These are phyloP conservation scores for Erysimum cheiranthoides DNA, from an alignment of 345 rosid species.

Conservation along the genomic window DNA sequence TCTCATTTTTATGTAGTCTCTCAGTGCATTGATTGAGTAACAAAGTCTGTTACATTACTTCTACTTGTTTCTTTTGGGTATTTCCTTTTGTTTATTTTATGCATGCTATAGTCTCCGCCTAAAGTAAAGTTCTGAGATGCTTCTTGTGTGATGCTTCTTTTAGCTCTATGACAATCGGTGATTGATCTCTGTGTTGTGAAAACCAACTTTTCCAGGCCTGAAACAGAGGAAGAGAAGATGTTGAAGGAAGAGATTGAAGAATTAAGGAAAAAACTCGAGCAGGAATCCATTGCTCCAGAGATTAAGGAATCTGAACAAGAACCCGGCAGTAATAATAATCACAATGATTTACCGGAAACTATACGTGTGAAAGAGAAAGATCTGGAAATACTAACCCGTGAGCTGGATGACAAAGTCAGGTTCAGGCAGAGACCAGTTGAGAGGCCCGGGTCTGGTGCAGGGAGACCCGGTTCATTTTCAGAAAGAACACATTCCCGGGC, in stretches of 20 bases:
- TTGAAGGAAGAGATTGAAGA: conserved; percentile 72
- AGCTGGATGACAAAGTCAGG: conserved; percentile 79
- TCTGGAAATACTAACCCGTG: conserved; percentile 63
- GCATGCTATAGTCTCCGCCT: not conserved
- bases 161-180: not conserved
- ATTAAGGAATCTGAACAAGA: conserved; percentile 49
- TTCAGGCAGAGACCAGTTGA: conserved; percentile 78
- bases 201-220: conserved; percentile 62
- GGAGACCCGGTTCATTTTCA: conserved; percentile 59
- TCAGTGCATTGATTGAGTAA: not conserved
- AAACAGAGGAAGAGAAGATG: conserved; percentile 77
- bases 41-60: conserved; percentile 1
- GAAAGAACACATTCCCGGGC: conserved; percentile 81
- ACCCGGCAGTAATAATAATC: conserved; percentile 46
- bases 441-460: conserved; percentile 46
- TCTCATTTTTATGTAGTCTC: not conserved
- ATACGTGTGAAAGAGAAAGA: conserved; percentile 69
- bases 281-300: conserved; percentile 47
- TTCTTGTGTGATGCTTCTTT: conserved; percentile 20
- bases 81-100: not conserved
- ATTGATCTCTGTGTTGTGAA: conserved; percentile 30
- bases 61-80: conserved; percentile 1
- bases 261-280: conserved; percentile 59
- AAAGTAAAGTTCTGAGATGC: not conserved
- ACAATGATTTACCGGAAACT: conserved; percentile 47